Base-by-base conservation (phyloP, 2,329 filamentous ascomycete species). In the Beauveria caledonica region DNA sequence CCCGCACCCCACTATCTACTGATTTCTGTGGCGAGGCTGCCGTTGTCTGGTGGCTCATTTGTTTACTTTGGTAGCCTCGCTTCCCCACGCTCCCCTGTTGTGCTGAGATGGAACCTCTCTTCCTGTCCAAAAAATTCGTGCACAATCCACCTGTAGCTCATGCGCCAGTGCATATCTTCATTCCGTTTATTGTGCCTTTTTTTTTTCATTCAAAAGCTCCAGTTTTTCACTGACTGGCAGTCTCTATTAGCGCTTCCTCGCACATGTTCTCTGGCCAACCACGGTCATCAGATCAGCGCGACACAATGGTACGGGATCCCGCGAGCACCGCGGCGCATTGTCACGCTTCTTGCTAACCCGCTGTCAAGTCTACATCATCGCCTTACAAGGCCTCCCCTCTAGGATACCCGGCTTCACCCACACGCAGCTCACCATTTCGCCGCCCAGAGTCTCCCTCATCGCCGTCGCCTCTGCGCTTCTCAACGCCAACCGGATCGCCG, bases 331-430 rank as follows among this genome's bases (percentile, higher is more conserved):
- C 23, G 6, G 13, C 15, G 23, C 15, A 11, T 50, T 25, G 19
- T 25, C 29, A 25, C n/a, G 36, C 42, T 9, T 50, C 25, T 17
- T 44, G n/a, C 56, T 58, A 44, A 58, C 46, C 6, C 7, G 15
- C 33, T n/a, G 10, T 19, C 40, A 69, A 82, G 84, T 80, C 78
- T 71, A 80, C 78, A 71, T 79, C 76, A 61, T 70, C 78, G 54
- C 76, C 82, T 61, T 90, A 87, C 73, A 89, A 89, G 72, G 86
- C 86, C 15, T 89, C 87, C 25, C 86, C 86, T 59, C 75, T 90
- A 63, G 86, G 86, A 62, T 89, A 88, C 74, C 86, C 86, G 65
- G 87, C 88, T 51, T 82, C 84, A 66, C 71, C 73, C 21, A 68
- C 70, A 19, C 84, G 89, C 70, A 81, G 76, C 68, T 87, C 85